phyloP scores from a whole-genome alignment of 805 yeast species.

The Sugiyamaella valdiviana region DNA sequence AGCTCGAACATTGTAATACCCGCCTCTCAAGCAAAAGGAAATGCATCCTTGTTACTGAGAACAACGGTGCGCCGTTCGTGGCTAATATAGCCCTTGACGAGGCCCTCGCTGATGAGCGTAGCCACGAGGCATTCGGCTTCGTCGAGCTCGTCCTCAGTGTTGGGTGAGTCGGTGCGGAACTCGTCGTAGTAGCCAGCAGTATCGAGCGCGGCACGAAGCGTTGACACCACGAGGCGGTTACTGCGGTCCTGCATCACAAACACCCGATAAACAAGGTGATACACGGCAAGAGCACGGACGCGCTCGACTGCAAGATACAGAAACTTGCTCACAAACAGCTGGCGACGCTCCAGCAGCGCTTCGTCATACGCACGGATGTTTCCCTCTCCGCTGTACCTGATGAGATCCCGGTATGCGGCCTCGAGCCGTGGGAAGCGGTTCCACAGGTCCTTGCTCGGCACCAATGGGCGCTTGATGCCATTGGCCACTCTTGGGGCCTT shows the following conservation, averaged over 20 bases:
- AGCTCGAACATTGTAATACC: too few species aligned
- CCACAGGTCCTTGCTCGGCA: constrained; percentile 43
- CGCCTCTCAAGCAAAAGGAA: constrained; percentile 40
- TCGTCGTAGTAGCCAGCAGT: constrained; percentile 23
- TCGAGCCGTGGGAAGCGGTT: constrained; percentile 37
- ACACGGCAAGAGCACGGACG: constrained; percentile 45
- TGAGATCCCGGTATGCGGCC: constrained; percentile 42
- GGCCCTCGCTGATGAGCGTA: constrained; percentile 51
- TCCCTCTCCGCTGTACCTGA: constrained; percentile 47
- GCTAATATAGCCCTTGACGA: constrained; percentile 74
- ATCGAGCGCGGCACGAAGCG: constrained; percentile 42
- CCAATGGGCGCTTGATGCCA: constrained; percentile 26
- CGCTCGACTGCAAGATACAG: constrained; percentile 55
- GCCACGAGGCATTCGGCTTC: constrained; percentile 68
- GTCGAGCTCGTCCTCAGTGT: constrained; percentile 34
- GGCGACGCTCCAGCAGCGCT: constrained; percentile 41
- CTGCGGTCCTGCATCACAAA: constrained; percentile 25
- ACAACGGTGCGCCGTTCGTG: constrained; percentile 70
- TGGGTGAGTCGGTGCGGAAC: neutral
- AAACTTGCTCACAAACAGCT: constrained; percentile 48
- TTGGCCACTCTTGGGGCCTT: neutral
- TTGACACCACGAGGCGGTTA: constrained; percentile 35
- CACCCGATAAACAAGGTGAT: constrained; percentile 44
- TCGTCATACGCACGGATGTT: constrained; percentile 48
- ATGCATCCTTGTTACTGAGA: constrained; percentile 65